Percentiles rank a stretch among this genome's conserved stretches.
These are phyloP conservation scores for Erysiphe neolycopersici DNA, from an alignment of 2,329 filamentous ascomycete genomes.

Conservation along the genomic window DNA sequence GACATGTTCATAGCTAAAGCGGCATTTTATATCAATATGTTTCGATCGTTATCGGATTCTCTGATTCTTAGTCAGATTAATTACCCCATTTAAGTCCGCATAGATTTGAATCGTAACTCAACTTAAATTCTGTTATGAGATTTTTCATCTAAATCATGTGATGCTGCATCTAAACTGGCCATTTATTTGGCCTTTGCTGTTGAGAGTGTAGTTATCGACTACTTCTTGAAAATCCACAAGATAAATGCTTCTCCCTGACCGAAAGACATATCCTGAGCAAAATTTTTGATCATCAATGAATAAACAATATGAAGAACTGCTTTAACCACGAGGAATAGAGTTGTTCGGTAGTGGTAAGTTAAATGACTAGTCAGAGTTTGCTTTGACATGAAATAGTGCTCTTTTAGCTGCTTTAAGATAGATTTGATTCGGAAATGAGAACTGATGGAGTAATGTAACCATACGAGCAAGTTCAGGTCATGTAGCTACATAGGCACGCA, in stretches of 20 bases:
- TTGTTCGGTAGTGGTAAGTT: not conserved
- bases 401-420: not conserved
- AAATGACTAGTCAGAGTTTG: not conserved
- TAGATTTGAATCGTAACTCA: not conserved
- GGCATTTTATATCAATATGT: not conserved
- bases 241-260: not conserved
- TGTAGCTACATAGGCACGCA: not conserved
- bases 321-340: not conserved
- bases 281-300: not conserved
- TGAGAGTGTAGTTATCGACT: not conserved
- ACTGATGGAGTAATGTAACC: not conserved
- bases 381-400: not conserved
- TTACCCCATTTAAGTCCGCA: not conserved
- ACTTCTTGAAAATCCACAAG: not conserved
- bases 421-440: not conserved
- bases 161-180: not conserved
- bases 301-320: not conserved
- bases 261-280: not conserved
- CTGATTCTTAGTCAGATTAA: not conserved
- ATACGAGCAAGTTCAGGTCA: not conserved
- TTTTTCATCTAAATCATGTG: not conserved
- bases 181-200: not conserved
- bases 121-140: not conserved
- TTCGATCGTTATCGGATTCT: not conserved
- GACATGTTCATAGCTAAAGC: not conserved